These are phyloP conservation scores for Puccinia brachypodii DNA, from an alignment of 1,284 basidiomycete species.

Conservation along the genomic window DNA sequence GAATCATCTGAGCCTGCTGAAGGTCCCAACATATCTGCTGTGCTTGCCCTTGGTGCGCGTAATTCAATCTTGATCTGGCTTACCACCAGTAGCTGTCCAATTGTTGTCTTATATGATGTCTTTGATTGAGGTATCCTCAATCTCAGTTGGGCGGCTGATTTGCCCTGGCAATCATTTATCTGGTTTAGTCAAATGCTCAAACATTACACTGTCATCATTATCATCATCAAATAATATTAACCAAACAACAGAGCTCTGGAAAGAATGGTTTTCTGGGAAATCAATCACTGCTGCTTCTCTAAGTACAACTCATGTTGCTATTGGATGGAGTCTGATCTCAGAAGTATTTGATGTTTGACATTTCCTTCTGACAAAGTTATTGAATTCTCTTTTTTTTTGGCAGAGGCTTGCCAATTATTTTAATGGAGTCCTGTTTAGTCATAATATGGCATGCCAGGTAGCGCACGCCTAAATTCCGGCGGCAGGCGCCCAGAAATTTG, in stretches of 20 bases:
- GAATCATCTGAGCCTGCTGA: conserved; percentile 66
- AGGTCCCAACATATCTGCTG: conserved; percentile 73
- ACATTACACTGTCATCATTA: background rate
- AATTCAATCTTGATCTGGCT: conserved; percentile 76
- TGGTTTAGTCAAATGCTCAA: background rate
- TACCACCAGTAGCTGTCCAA: conserved; percentile 80
- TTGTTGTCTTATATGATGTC: conserved; percentile 88
- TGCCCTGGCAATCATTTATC: conserved; percentile 56
- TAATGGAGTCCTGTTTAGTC: too few relatives aligned
- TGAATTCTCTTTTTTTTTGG: too few relatives aligned
- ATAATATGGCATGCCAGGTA: too few relatives aligned
- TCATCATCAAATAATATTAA: background rate
- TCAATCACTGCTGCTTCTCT: conserved; percentile 6
- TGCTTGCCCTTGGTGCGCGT: conserved; percentile 86
- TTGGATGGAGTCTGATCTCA: conserved; percentile 11
- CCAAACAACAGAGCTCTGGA: conserved; percentile 1
- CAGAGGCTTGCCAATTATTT: too few relatives aligned
- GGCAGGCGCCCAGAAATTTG: too few relatives aligned
- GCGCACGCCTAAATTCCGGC: too few relatives aligned
- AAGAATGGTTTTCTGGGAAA: background rate
- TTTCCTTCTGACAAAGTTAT: too few relatives aligned
- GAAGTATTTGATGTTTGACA: too few relatives aligned
- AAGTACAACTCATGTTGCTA: background rate
- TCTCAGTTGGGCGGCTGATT: conserved; percentile 88
- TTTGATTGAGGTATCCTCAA: conserved; percentile 95